Evolutionary conservation across 306 rosid species (phyloP).

Genomic region (Medicago ruthenica): DNA sequence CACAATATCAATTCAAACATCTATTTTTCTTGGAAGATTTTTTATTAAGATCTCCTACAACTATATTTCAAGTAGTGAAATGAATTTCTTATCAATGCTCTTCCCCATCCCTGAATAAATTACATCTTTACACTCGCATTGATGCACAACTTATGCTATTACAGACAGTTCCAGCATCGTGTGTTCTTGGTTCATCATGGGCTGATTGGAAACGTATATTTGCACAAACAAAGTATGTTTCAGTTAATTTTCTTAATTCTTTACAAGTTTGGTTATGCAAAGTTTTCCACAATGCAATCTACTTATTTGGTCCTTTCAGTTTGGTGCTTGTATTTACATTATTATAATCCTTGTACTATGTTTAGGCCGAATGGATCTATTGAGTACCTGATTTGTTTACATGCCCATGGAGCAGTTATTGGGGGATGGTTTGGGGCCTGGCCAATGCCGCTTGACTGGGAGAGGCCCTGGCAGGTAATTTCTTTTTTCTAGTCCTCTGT

Average conservation of each 20-base stretch:
- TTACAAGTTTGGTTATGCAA: conserved; percentile 21
- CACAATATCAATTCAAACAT: conserved; percentile 7
- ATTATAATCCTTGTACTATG: conserved; percentile 3
- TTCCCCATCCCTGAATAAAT: conserved; percentile 16
- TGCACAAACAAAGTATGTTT: conserved; percentile 69
- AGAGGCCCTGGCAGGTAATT: conserved; percentile 90
- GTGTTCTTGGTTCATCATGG: conserved; percentile 84
- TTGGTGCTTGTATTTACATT: conserved; percentile 14
- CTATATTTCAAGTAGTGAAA: conserved; percentile 25
- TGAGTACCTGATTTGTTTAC: conserved; percentile 75
- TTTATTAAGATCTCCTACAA: conserved; percentile 29
- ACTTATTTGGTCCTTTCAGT: conserved; percentile 21
- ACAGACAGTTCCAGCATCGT: conserved; percentile 83
- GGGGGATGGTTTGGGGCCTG: conserved; percentile 99
- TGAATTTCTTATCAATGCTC: conserved; percentile 5
- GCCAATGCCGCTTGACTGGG: conserved; percentile 99
- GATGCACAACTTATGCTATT: conserved; percentile 31
- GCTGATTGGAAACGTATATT: conserved; percentile 80
- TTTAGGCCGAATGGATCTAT: conserved; percentile 69
- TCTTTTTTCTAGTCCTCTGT: conserved; percentile 23
- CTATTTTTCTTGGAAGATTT: conserved; percentile 9
- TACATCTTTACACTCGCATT: background rate
- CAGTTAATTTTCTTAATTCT: conserved; percentile 16
- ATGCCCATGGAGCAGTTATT: conserved; percentile 87
- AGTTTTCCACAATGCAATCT: conserved; percentile 21